Conservation (phyloP, 139 green algal genomes). For the Picochlorum sp. region DNA sequence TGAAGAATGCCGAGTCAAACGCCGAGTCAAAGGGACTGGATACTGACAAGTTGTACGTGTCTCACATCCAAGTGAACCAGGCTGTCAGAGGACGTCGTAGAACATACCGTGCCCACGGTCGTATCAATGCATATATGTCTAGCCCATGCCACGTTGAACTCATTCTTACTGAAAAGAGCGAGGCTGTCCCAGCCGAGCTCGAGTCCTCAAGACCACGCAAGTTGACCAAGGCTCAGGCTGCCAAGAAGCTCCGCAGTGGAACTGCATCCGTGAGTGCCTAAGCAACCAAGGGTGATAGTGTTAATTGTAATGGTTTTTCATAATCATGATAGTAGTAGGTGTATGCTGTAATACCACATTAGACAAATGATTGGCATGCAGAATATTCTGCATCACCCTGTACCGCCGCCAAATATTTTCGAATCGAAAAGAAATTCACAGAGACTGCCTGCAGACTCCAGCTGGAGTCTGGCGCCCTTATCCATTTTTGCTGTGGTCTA, state of each 20-base stretch:
- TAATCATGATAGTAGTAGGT: neutral
- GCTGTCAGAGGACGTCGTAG: conserved; percentile 84
- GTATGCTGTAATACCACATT: neutral
- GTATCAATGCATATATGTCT: conserved; percentile 98
- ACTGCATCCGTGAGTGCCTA: conserved; percentile 46
- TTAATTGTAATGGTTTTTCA: neutral
- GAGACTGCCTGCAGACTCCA: no score
- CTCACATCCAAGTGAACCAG: conserved; percentile 97
- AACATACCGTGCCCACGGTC: conserved; percentile 97
- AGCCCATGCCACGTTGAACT: conserved; percentile 96
- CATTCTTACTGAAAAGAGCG: conserved; percentile 81
- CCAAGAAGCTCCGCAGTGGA: conserved; percentile 63
- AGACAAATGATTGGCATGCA: no score
- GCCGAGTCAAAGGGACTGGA: conserved; percentile 97
- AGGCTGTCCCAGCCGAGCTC: conserved; percentile 56
- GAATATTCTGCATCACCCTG: no score
- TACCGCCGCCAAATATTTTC: no score
- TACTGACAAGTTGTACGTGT: conserved; percentile 79
- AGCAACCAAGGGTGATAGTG: neutral
- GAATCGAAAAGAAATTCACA: no score
- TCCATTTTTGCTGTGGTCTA: no score
- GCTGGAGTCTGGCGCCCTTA: no score
- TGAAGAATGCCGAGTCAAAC: conserved; percentile 99
- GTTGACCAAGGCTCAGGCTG: conserved; percentile 49
- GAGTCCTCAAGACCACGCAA: conserved; percentile 45